Base-by-base conservation (phyloP, 1,284 basidiomycete genomes). In the Phenoliferia sp. region DNA sequence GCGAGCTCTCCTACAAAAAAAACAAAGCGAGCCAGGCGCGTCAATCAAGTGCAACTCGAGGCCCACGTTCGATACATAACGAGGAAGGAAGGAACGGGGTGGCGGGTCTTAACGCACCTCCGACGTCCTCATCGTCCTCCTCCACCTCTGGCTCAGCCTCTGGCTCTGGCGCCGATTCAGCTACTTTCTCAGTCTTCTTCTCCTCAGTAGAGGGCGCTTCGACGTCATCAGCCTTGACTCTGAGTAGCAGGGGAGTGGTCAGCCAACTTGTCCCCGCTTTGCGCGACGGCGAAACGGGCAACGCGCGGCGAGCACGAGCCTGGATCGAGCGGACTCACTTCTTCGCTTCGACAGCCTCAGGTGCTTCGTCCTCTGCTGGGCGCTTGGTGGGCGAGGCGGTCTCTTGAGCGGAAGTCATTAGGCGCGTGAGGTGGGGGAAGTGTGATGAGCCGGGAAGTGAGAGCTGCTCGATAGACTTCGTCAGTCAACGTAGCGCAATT, bases 201-300 rank as follows among this genome's bases (percentile, higher is more conserved):
- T 63, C 62, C 36, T 26, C 39, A 29, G 15, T 31, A 35, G 17
- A 19, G 10, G 35, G 15, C 7, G 56, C n/a, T 29, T 26, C n/a
- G n/a, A n/a, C 48, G 16, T 44, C 61, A 52, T 55, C 61, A 36
- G 61, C 61, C 61, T 62, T 62, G 50, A 52, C 61, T 36, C 61
- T 62, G 62, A 6, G n/a, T 28, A 5, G n/a, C 32, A 32, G 22
- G 32, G 4, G 29, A 34, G 39, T 31, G 57, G 57, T 50, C 22
- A 64, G 55, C 35, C n/a, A 2, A 3, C 22, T 19, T 26, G 28
- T 28, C 31, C 50, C 44, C 31, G 36, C 26, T 34, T 32, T 28
- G 59, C 35, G 61, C 4, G 10, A 2, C 6, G 48, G 26, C 28
- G 28, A 4, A 44, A 7, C 2, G 29, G 12, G 2, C 7, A 29